Percentiles rank a stretch among this genome's conserved stretches.
These are phyloP conservation scores for Thalia dealbata DNA, from an alignment of 176 grass and related monocot genomes.

Conservation along the genomic window DNA sequence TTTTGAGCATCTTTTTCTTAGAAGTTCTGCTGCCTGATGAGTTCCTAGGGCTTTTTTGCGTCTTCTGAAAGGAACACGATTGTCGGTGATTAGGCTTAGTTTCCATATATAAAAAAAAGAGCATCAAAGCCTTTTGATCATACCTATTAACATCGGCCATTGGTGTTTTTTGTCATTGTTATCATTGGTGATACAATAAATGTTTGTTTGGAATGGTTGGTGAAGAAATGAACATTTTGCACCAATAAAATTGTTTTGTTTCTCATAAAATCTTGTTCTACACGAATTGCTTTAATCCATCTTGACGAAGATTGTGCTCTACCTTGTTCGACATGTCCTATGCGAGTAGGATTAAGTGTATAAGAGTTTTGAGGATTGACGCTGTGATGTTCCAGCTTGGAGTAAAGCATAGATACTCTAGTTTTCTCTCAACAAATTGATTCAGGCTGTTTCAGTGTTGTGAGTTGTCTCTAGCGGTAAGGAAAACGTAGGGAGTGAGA, in stretches of 20 bases:
- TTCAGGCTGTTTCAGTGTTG: background rate
- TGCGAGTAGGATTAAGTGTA: background rate
- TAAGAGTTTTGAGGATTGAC: background rate
- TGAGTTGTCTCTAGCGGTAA: background rate
- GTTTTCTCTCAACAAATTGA: background rate
- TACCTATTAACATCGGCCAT: too few species aligned
- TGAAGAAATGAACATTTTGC: background rate
- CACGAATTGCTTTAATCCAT: background rate
- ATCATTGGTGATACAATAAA: background rate
- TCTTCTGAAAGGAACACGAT: background rate
- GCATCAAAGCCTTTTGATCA: background rate
- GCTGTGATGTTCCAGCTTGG: background rate
- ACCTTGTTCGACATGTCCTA: too few species aligned
- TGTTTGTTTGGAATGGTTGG: background rate
- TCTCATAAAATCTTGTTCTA: background rate
- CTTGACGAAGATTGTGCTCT: background rate
- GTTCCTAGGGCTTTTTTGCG: background rate
- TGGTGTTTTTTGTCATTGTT: background rate
- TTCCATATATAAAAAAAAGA: background rate
- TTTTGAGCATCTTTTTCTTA: background rate
- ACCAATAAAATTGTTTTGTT: background rate
- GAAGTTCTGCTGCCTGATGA: background rate
- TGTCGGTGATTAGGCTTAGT: background rate
- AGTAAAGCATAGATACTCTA: background rate
- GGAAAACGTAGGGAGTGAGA: background rate